Base-by-base conservation (phyloP, 1,284 basidiomycete genomes). In the Cutaneotrichosporon mucoides region DNA sequence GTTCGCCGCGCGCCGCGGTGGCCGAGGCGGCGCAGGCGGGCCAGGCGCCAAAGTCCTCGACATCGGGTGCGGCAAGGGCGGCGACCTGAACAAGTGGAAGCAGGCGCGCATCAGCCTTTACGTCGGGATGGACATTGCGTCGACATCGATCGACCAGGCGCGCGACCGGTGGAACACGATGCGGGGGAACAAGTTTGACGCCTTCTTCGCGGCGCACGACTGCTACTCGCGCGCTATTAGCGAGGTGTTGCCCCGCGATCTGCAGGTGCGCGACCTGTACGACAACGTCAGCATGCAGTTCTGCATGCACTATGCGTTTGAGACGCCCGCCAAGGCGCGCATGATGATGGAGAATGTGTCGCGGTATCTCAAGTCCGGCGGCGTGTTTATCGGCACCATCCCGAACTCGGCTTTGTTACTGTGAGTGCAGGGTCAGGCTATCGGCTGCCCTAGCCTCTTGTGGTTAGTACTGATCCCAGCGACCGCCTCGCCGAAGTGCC, bases 241-340 rank as follows among this genome's bases (percentile, higher is more conserved):
- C 8, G 84, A 85, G 49, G 86, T 83, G 13, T 83, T 97, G n/a
- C 81, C 88, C 0, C 81, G 82, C 0, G 79, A 83, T 13, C 79
- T 84, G 82, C 62, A 83, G 73, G 5, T 68, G 33, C 77, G 81
- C 12, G 65, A 77, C 13, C 60, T 74, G 66, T 97, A 97, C 73
- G 94, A 98, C 75, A 91, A 91, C 53, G 92, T 99, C 16, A 90
- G 91, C 2, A 89, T 98, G 88, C 96, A 99, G 75, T 99, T 99
- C 77, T 99, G 95, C 79, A 96, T 99, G 91, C 96, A 99, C 77
- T 99, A 99, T 73, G 96, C 95, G 7, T 99, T 98, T 76, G 93
- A 98, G 74, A 88, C 84, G 43, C 84, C 87, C 37, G 80, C 84
- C 55, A 97, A 96, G 75, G 91, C 88, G 35, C 83, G 91, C 40